Percentiles rank a stretch among this genome's conserved stretches.
These are phyloP conservation scores for Copromyces sp. DNA, from an alignment of 495 filamentous ascomycete genomes.

Conservation along the genomic window DNA sequence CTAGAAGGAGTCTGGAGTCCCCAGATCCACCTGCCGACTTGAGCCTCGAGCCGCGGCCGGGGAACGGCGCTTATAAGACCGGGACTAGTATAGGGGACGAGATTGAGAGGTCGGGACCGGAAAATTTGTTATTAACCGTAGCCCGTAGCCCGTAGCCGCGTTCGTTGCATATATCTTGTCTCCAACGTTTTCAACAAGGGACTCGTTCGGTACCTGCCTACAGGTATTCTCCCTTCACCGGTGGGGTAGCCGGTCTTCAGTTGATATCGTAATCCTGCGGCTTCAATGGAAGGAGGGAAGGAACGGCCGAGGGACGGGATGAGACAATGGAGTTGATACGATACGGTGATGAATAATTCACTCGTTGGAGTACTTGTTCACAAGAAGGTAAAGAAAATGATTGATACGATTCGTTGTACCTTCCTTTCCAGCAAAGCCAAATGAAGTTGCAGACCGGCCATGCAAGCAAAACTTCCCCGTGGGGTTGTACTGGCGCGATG, in stretches of 20 bases:
- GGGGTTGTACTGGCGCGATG: neutral
- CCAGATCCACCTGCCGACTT: neutral
- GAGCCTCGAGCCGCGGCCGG: neutral
- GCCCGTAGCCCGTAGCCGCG: neutral
- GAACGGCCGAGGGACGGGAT: neutral
- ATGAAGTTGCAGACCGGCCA: neutral
- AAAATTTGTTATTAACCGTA: neutral
- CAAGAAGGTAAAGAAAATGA: neutral
- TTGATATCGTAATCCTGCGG: neutral
- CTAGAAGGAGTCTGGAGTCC: neutral
- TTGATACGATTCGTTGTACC: neutral
- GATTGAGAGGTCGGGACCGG: neutral
- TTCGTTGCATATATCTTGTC: neutral
- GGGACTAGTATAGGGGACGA: neutral
- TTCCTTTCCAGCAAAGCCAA: neutral
- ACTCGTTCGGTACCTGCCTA: neutral
- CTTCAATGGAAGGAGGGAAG: neutral
- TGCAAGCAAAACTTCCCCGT: neutral
- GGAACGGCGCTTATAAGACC: neutral
- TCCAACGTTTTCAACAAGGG: neutral
- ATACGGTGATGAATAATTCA: neutral
- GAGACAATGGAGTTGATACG: neutral
- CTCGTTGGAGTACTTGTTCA: neutral
- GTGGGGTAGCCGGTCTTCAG: neutral
- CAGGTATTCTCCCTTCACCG: neutral